phyloP scores from a whole-genome alignment of 768 basidiomycete species.

The Lactarius hengduanensis region DNA sequence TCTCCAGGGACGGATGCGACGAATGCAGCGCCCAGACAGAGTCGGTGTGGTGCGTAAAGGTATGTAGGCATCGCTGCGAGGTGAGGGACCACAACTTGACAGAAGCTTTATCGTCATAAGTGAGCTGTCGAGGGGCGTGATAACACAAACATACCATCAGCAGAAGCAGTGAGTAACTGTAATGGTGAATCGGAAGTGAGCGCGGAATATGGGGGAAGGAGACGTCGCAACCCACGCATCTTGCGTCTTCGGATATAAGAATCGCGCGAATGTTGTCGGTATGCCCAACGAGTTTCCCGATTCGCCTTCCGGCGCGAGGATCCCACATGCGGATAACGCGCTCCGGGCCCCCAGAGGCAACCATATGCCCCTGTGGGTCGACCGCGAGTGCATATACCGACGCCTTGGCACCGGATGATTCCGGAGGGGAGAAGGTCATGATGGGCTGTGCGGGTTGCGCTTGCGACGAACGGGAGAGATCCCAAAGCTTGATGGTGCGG shows the following conservation, averaged over 20 bases:
- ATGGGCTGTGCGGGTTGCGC: slow-evolving; percentile 47
- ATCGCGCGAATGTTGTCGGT: slow-evolving; percentile 96
- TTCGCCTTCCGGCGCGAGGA: slow-evolving; percentile 78
- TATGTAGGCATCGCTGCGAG: slow-evolving; percentile 89
- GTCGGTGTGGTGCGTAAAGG: slow-evolving; percentile 93
- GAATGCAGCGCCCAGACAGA: slow-evolving; percentile 94
- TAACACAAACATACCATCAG: slow-evolving; percentile 51
- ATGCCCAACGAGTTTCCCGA: slow-evolving; percentile 88
- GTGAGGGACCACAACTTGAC: slow-evolving; percentile 93
- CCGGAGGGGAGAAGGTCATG: slow-evolving; percentile 64
- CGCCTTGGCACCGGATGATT: slow-evolving; percentile 62
- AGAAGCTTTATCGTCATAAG: slow-evolving; percentile 47
- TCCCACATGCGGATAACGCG: slow-evolving; percentile 92
- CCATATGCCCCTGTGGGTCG: slow-evolving; percentile 73
- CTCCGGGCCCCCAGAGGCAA: slow-evolving; percentile 92
- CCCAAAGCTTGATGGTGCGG: slow-evolving; percentile 93
- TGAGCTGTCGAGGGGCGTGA: not conserved
- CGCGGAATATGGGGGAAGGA: slow-evolving; percentile 18
- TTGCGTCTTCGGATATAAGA: slow-evolving; percentile 83
- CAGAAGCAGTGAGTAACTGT: slow-evolving; percentile 81
- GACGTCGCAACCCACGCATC: slow-evolving; percentile 62
- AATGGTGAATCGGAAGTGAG: slow-evolving; percentile 4
- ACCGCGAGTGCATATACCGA: slow-evolving; percentile 77
- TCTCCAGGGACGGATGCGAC: slow-evolving; percentile 77
- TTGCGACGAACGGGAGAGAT: slow-evolving; percentile 44